Evolutionary conservation across 2,329 filamentous ascomycete genomes (phyloP), one percentile per base, ranked within the genome.

Genomic region (Cryphonectria nitschkei): DNA sequence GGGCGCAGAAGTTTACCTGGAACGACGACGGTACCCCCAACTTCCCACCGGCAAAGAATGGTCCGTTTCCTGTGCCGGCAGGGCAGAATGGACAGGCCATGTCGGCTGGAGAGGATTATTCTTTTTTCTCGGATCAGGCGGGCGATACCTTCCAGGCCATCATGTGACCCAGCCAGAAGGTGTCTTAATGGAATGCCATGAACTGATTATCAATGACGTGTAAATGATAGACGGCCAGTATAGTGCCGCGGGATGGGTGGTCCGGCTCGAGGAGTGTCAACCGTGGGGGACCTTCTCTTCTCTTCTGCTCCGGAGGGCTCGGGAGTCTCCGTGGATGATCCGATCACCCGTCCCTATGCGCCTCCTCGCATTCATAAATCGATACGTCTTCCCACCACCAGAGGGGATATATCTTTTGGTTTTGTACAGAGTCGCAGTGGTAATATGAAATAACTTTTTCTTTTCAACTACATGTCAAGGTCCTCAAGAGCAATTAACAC

Each of bases 1-100:
- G 80, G 22, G 76, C 79, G 65, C 79, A 81, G 71, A 77, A 75
- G 66, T 80, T 80, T 39, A 75, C 73, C 22, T 80, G 79, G 79
- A 78, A 81, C 37, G 76, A 78, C 1, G 77, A 79, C 41, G 79
- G 79, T 7, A 79, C 77, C 46, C 80, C 80, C 0, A 76, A 74
- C 3, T 81, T 80, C 50, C 79, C 79, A 0, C 68, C 76, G 29
- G 79, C 79, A 3, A 76, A 77, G 70, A 81, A 80, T 34, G 80
- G 79, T 2, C 79, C 80, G 13, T 79, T 80, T 43, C 60, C 68
- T 4, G 78, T 79, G 8, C 79, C 79, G 0, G 74, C 77, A 9
- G 79, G 79, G 1, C 78, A 81, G 70, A 72, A 76, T 19, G 74
- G 73, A 1, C 68, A 72, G 66, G 70, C 41, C 5, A 11, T 58